A percentile compares a stretch with the other conserved stretches of the same genome.
Conservation (phyloP, 495 filamentous ascomycete genomes). For the Lasiosphaeris hirsuta region DNA sequence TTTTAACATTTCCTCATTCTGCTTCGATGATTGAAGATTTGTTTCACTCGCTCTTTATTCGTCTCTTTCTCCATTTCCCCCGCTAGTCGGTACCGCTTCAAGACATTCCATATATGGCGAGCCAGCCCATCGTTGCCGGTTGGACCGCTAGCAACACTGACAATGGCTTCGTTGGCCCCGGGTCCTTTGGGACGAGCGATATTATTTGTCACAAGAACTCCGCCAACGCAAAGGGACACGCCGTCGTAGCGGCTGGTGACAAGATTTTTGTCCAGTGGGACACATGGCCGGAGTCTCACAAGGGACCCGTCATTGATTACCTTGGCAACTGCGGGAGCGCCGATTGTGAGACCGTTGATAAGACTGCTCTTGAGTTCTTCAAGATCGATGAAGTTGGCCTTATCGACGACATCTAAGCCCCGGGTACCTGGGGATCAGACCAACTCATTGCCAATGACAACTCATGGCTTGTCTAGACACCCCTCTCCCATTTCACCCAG, state of each 20-base stretch:
- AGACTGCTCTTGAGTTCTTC: conserved; percentile 66
- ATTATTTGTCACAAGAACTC: conserved; percentile 52
- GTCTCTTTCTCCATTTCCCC: too few species aligned
- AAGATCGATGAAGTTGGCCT: conserved; percentile 69
- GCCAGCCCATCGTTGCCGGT: conserved; percentile 50
- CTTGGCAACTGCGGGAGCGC: conserved; percentile 64
- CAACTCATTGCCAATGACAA: conserved; percentile 67
- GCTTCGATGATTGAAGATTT: too few species aligned
- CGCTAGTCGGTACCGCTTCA: too few species aligned
- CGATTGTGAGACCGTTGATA: conserved; percentile 64
- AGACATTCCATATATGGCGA: conserved; percentile 36
- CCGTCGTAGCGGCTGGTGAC: conserved; percentile 43
- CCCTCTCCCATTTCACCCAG: conserved; percentile 61
- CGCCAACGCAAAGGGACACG: conserved; percentile 38
- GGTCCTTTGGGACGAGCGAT: conserved; percentile 36
- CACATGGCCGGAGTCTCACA: conserved; percentile 44
- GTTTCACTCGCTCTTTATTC: too few species aligned
- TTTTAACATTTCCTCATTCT: too few species aligned
- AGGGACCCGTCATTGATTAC: conserved; percentile 70
- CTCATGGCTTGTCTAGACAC: conserved; percentile 66
- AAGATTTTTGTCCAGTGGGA: conserved; percentile 47
- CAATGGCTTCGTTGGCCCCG: conserved; percentile 56
- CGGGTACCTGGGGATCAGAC: conserved; percentile 47
- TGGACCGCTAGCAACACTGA: conserved; percentile 56
- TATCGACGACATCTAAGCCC: conserved; percentile 42